phyloP scores from a whole-genome alignment of 805 yeast genomes.

The Starmerella apis region DNA sequence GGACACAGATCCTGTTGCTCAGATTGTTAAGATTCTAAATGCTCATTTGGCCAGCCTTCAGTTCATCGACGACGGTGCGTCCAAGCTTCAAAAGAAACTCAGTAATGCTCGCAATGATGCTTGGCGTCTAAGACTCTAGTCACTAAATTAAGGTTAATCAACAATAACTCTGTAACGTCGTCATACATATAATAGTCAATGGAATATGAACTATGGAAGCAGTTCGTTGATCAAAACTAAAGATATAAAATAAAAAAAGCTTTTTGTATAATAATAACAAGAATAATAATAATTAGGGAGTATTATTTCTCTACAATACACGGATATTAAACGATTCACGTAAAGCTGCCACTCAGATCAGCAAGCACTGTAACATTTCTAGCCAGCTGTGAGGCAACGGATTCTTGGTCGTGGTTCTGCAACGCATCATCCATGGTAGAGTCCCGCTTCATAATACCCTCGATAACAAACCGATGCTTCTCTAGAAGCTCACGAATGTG shows the following conservation, averaged over 20 bases:
- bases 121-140: conserved; percentile 13
- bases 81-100: conserved; percentile 55
- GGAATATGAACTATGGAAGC: no score
- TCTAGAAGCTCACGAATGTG: conserved; percentile 45
- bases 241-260: background rate
- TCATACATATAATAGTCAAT: no score
- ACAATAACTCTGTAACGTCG: no score
- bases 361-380: conserved; percentile 2
- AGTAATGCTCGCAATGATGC: conserved; percentile 25
- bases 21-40: conserved; percentile 67
- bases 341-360: background rate
- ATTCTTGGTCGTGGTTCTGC: background rate
- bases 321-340: background rate
- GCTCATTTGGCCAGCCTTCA: conserved; percentile 82
- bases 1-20: conserved; percentile 36
- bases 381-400: conserved; percentile 6
- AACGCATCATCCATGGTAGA: conserved; percentile 1
- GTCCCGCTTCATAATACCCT: conserved; percentile 9
- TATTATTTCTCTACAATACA: no score
- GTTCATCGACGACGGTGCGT: conserved; percentile 71
- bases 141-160: no score
- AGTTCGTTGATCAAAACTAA: no score
- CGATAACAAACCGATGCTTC: conserved; percentile 34
- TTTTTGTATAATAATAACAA: no score
- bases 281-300: no score